Base-by-base conservation (phyloP, 225 moss, liverwort and hornwort species). In the Ulota crispa region DNA sequence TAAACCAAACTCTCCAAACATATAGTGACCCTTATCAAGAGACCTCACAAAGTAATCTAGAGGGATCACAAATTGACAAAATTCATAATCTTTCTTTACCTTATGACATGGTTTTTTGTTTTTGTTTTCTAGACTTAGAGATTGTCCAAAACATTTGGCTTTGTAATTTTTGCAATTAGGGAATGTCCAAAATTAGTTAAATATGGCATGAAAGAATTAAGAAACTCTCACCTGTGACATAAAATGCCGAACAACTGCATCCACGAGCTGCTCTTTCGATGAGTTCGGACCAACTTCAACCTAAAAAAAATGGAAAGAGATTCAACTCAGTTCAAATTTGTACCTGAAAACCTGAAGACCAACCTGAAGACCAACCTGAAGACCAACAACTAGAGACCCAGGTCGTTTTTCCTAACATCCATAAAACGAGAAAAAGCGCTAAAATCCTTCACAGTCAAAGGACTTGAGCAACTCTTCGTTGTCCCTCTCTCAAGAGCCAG, bases 271-370 rank as follows among this genome's bases (percentile, higher is more conserved):
- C 80, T 89, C 89, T 76, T 89, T 89, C 0, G 89, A 76, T 31
- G 89, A 89, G 66, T 91, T 91, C 5, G 91, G 91, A 54, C 87
- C 91, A 37, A 91, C 89, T 83, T 91, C 89, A 57, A 85, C 89
- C 91, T 89, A 64, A 9, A 84, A 13, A 64, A 45, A 30, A 68
- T 0, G 28, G 5, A 81, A 67, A 64, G 4, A 70, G 20, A n/a
- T 14, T n/a, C 30, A 16, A 30, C 70, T 76, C 39, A 70, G 26
- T 56, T 75, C 56, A 74, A 74, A 23, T 11, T 34, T 60, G 68
- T 1, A 37, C 16, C 39, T 24, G 39, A 41, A 19, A 36, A 60
- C 3, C 28, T 21, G 4, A 9, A 47, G 4, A 26, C 26, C 27
- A 42, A 43, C 19, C 57, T 24, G 37, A 41, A 19, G n/a, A 59